phyloP scores from a whole-genome alignment of 1,284 basidiomycete genomes.

The Ustilago cynodontis region DNA sequence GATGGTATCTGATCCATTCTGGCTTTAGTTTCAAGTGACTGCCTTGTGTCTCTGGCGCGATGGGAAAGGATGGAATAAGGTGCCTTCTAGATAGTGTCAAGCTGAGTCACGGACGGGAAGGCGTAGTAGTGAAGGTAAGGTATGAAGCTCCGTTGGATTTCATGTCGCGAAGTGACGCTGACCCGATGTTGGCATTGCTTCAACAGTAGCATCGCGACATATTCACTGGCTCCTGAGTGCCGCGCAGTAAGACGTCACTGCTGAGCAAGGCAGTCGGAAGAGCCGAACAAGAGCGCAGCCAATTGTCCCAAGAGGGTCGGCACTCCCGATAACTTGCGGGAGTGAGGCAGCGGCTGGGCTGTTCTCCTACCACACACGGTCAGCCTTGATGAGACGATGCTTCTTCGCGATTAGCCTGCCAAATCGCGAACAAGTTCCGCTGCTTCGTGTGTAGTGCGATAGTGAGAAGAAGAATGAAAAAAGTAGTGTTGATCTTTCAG shows the following conservation, averaged over 20 bases:
- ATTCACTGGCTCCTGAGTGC: neutral
- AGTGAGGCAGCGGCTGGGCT: too few species aligned
- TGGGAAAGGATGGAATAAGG: neutral
- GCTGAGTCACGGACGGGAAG: neutral
- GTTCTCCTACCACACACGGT: too few species aligned
- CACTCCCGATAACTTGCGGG: neutral
- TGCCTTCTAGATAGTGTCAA: neutral
- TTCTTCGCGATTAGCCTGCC: too few species aligned
- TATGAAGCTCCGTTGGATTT: neutral
- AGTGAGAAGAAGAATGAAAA: neutral
- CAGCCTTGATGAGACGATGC: too few species aligned
- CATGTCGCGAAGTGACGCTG: neutral
- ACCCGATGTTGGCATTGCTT: too few species aligned
- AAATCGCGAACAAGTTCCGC: too few species aligned
- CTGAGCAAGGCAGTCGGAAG: too few species aligned
- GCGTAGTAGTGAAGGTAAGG: neutral
- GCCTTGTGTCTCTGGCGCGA: neutral
- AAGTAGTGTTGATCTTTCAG: neutral
- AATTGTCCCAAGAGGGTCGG: neutral
- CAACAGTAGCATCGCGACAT: neutral
- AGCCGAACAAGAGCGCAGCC: neutral
- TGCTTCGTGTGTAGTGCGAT: neutral
- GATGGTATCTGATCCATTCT: slow-evolving; percentile 14
- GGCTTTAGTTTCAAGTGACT: neutral
- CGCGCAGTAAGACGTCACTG: too few species aligned